Evolutionary conservation across 2,329 filamentous ascomycete species (phyloP), one percentile per base, ranked within the genome.

Genomic region (Neoscytalidium dimidiatum): DNA sequence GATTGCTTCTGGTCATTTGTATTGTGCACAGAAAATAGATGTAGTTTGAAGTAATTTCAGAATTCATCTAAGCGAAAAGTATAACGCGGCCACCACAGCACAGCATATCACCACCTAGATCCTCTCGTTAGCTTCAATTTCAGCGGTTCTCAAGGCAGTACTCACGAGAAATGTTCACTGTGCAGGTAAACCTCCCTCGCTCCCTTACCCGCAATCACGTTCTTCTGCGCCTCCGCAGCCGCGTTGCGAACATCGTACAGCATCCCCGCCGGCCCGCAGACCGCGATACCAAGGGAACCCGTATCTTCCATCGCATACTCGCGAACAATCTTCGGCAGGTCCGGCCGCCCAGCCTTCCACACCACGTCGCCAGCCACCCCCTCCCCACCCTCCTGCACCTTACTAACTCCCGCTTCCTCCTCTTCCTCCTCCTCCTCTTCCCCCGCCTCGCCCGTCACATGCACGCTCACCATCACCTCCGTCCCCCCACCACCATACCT

Each of bases 141-240:
- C 19, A 23, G 8, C 19, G 6, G 2, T 7, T 4, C 2, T 17
- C 2, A 52, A 3, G 7, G 21, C 3, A 26, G 3, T 11, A 66
- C 66, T 66, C 35, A 67, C 65, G 53, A 49, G 48, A 68, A 68
- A 41, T 61, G 58, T 35, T 68, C 66, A 13, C 41, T 64, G 44
- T 68, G 66, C 23, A 68, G n/a, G 28, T 64, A 67, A 4, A 68
- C 67, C 56, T 67, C 66, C n/a, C 56, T n/a, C 23, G 51, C 51
- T 1, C 41, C 62, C 29, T 38, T 29, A 13, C 38, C 35, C 11
- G 19, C 21, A 23, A 64, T 13, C 17, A 58, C 62, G 2, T 23
- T 31, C 21, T 7, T 33, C 52, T 68, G 64, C 52, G 49, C 66
- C 33, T 63, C 46, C 17, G 67, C 66, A 17, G 57, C 64, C 17